Conservation (phyloP, 1,284 basidiomycete genomes). For the Coniferiporia sulphurascens region DNA sequence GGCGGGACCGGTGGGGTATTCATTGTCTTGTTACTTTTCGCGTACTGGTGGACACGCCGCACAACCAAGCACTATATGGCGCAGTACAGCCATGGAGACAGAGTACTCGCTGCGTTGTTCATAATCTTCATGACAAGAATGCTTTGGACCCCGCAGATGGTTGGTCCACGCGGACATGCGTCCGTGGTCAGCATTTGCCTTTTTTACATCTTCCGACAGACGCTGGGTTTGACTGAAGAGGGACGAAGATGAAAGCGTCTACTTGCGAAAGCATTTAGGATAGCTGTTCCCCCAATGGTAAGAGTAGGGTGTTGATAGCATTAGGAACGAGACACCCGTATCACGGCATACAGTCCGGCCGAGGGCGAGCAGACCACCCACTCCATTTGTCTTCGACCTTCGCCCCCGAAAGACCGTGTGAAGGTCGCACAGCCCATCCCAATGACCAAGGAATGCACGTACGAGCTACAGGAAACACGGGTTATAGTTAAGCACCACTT, state of each 20-base stretch:
- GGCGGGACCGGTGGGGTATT: constrained; percentile 54
- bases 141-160: constrained; percentile 22
- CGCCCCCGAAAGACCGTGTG: constrained; percentile 51
- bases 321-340: constrained; percentile 84
- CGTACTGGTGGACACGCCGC: constrained; percentile 45
- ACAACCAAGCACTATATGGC: constrained; percentile 32
- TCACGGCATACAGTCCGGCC: constrained; percentile 72
- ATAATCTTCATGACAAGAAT: constrained; percentile 78
- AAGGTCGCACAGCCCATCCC: constrained; percentile 69
- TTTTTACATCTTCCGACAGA: constrained; percentile 48
- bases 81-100: constrained; percentile 81
- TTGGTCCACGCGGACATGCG: neutral
- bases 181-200: constrained; percentile 57
- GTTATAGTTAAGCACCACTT: constrained; percentile 82
- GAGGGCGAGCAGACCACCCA: constrained; percentile 57
- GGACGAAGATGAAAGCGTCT: constrained; percentile 57
- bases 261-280: too few species aligned
- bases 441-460: constrained; percentile 57
- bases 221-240: constrained; percentile 75
- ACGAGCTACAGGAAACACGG: constrained; percentile 69
- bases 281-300: too few species aligned
- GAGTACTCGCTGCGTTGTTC: constrained; percentile 82
- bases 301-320: constrained; percentile 47
- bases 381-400: constrained; percentile 67
- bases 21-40: constrained; percentile 41